Evolutionary conservation across 371 early-diverging fungal genomes (phyloP), one percentile per base, ranked within the genome.

Genomic region (Syncephalastrum sp.): DNA sequence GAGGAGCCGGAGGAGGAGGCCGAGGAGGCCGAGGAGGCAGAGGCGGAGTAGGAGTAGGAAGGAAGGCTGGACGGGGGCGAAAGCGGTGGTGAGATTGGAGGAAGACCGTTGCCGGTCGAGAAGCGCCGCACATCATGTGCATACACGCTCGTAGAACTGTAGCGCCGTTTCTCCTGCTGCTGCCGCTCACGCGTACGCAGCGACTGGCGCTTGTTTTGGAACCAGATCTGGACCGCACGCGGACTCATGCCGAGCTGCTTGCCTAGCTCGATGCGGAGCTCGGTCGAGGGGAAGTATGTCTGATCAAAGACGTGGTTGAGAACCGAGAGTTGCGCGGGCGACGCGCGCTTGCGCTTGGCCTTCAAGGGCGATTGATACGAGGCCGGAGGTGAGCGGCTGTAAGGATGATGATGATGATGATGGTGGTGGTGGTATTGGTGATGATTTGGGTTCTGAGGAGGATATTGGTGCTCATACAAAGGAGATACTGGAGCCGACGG

Each of bases 141-240:
- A 64, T 12, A 85, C 49, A 62, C 63, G 7, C 77, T 81, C 12
- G 69, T 68, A 27, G 71, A 42, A 54, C 60, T 64, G 45, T 60
- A 48, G 27, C 54, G 53, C 66, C 19, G 67, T 46, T 56, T 72
- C 59, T 65, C 27, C 64, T 38, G 57, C 38, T 47, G 57, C 38
- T 58, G 65, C 38, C 68, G 61, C 61, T 72, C 69, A 73, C 72
- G 66, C 60, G 85, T 60, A 59, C 88, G 64, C 24, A 74, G 56
- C 1, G 79, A 73, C 59, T 87, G 87, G 21, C 97, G 83, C 55
- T 91, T 87, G 74, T 97, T 97, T 71, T 97, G 97, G 72, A 97
- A 97, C 97, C 97, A 95, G 27, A 95, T 91, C 65, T 97, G 94
- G 0, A 96, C 91, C 14, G 90, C 83, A 72, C 82, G 52, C 70